These are phyloP conservation scores for Mortierella sp. DNA, from an alignment of 371 early-diverging fungal species.

Conservation along the genomic window DNA sequence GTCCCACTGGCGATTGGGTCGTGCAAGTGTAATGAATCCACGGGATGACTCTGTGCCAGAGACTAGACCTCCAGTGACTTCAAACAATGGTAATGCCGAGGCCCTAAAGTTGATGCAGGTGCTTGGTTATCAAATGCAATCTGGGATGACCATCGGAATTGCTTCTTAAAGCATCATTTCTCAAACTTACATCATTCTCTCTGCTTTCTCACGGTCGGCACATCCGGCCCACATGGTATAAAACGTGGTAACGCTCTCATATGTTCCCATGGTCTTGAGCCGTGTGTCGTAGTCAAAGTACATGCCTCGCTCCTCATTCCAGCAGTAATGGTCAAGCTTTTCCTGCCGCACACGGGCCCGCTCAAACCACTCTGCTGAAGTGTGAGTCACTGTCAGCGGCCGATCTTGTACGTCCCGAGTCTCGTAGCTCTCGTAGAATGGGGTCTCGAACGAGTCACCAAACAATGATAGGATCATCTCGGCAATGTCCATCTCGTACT, in stretches of 20 bases:
- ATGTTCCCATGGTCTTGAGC: constrained; percentile 61
- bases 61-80: constrained; percentile 65
- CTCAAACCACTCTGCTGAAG: constrained; percentile 62
- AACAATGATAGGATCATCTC: constrained; percentile 73
- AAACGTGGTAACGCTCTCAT: constrained; percentile 80
- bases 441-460: constrained; percentile 59
- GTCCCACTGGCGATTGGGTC: constrained; percentile 98
- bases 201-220: constrained; percentile 73
- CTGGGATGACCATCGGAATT: too few species aligned
- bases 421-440: constrained; percentile 44
- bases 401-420: constrained; percentile 4
- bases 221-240: constrained; percentile 83
- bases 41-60: constrained; percentile 39
- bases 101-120: too few species aligned
- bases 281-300: constrained; percentile 87
- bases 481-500: constrained; percentile 93
- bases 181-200: constrained; percentile 60
- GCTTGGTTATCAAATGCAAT: too few species aligned
- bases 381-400: constrained; percentile 49
- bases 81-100: constrained; percentile 69
- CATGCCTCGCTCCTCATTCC: constrained; percentile 78
- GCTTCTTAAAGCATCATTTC: neutral
- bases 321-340: constrained; percentile 74
- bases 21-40: constrained; percentile 59
- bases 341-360: constrained; percentile 65